These are phyloP conservation scores for Pinguiococcus pyrenoidosus DNA, from an alignment of 108 stramenopile genomes.

Conservation along the genomic window DNA sequence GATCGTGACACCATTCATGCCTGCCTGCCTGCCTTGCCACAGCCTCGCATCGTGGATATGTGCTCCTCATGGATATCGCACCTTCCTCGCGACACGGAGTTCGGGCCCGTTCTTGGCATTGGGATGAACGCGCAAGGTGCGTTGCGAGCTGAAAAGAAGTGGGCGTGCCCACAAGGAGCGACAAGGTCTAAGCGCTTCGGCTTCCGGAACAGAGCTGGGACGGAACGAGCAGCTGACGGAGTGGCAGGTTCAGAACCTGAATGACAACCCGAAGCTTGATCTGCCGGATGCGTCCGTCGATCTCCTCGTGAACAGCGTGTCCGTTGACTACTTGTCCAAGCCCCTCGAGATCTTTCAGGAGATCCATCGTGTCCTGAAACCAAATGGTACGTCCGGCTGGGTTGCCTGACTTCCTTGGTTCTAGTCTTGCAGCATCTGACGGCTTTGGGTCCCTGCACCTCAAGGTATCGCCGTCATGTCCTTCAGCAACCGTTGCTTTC, in stretches of 20 bases:
- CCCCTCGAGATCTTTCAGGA: conserved; percentile 55
- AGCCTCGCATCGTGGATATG: conserved; percentile 59
- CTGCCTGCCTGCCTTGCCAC: no score
- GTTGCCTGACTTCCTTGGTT: no score
- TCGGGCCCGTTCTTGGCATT: conserved; percentile 45
- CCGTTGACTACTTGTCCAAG: conserved; percentile 56
- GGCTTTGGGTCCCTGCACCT: no score
- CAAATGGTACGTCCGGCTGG: no score
- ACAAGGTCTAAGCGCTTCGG: no score
- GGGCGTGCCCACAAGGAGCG: no score
- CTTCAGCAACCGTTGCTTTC: conserved; percentile 58
- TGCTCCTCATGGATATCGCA: conserved; percentile 58
- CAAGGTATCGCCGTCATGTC: conserved; percentile 46
- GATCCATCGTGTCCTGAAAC: conserved; percentile 50
- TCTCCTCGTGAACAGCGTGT: conserved; percentile 50
- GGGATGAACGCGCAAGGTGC: conserved; percentile 62
- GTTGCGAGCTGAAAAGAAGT: no score
- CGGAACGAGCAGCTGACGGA: conserved; percentile 49
- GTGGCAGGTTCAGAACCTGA: conserved; percentile 47
- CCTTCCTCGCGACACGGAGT: conserved; percentile 32
- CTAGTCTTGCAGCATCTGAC: no score
- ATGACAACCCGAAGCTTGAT: conserved; percentile 33
- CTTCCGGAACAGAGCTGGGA: no score
- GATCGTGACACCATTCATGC: no score
- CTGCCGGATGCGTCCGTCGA: conserved; percentile 55